Evolutionary conservation across 1,284 basidiomycete species (phyloP), one percentile per base, ranked within the genome.

Genomic region (Papiliotrema fonsecae): DNA sequence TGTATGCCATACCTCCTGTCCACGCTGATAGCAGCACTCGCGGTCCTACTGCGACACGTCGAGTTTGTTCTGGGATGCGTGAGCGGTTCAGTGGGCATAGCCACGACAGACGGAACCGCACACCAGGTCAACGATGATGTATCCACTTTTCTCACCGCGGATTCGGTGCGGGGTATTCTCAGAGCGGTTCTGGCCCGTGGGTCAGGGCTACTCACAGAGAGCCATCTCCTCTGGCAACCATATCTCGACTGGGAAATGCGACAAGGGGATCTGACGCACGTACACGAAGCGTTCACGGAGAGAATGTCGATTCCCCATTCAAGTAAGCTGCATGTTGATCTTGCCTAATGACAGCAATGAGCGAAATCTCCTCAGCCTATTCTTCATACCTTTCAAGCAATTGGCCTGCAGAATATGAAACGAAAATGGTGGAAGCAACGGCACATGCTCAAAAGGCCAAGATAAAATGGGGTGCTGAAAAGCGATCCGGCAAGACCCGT

Each of bases 341-440:
- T 13, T 18, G 10, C 16, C 18, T 54, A 26, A 45, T 25, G 9
- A 2, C 52, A 70, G 75, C 61, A 10, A 78, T 84, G 46, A 86
- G 88, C 32, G 81, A 85, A 18, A 92, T 89, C 0, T 84, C 85
- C 49, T 82, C 88, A 60, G 77, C 81, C 2, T 96, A 92, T 67
- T 94, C 91, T 2, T 81, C 84, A 0, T 94, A 93, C 71, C 87
- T 88, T 18, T 88, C 88, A 0, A 79, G 80, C 35, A 79, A 86
- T 70, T 82, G 82, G 51, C 77, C 84, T 0, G 73, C 79, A 16
- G 79, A 84, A 47, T 97, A 97, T 64, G 89, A 93, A 65, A 63
- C 74, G 0, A 73, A 85, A 7, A 78, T 96, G 37, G 79, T 93
- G 16, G 70, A 79, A 2, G 88, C 87, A 1, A 88, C 88, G 22